Percentiles rank a stretch among this genome's conserved stretches.
These are phyloP conservation scores for Penicillium cinerascens DNA, from an alignment of 495 filamentous ascomycete species.

Conservation along the genomic window DNA sequence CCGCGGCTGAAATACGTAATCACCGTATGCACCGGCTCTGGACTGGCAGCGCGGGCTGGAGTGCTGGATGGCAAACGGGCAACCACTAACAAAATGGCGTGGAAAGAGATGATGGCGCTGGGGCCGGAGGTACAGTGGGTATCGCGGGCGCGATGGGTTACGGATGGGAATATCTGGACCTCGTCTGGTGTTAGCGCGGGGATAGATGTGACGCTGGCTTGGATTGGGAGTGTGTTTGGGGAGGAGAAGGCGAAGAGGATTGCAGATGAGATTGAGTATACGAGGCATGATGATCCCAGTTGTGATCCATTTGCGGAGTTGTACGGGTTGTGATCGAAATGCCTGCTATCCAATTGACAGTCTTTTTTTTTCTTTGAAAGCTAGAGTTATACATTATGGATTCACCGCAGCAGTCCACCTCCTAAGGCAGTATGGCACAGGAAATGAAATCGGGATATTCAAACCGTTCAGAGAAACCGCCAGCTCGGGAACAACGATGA, in stretches of 20 bases:
- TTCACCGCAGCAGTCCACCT: not conserved
- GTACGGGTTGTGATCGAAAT: constrained; percentile 12
- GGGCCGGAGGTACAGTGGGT: constrained; percentile 55
- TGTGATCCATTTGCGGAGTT: constrained; percentile 24
- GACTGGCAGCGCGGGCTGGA: constrained; percentile 49
- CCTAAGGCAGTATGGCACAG: not conserved
- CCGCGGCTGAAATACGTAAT: constrained; percentile 53
- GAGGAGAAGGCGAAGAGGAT: constrained; percentile 11
- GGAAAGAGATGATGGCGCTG: constrained; percentile 26
- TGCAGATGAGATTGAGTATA: constrained; percentile 18
- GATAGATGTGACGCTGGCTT: constrained; percentile 53
- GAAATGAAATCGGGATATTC: not conserved
- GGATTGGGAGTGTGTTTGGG: constrained; percentile 22
- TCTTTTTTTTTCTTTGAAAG: no score
- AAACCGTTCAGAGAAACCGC: not conserved
- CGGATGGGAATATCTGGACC: constrained; percentile 66
- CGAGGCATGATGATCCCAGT: constrained; percentile 10
- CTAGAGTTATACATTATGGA: not conserved
- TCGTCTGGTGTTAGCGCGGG: constrained; percentile 60
- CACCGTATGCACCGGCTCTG: constrained; percentile 59
- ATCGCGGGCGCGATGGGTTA: constrained; percentile 58
- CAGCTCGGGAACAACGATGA: not conserved
- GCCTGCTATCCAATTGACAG: not conserved
- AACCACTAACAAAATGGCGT: constrained; percentile 46
- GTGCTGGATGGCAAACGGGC: constrained; percentile 56